Conservation (phyloP, 2,329 filamentous ascomycete species). For the Aspergillus novofumigatus region DNA sequence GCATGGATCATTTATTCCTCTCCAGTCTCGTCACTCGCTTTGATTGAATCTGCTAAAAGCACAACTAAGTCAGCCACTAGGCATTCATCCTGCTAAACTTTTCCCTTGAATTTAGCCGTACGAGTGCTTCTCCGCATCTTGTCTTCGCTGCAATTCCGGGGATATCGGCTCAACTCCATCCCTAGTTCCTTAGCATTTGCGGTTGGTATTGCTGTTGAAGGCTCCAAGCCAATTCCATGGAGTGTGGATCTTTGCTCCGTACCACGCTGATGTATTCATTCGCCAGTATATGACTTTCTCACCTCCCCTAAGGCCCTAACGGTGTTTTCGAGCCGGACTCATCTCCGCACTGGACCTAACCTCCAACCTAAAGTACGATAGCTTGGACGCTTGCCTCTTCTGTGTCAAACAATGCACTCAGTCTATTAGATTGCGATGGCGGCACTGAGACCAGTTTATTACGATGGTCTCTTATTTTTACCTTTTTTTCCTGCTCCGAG, state of each 20-base stretch:
- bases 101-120: neutral
- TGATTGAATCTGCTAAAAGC: neutral
- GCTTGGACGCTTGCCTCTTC: neutral
- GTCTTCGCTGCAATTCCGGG: neutral
- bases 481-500: neutral
- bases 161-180: neutral
- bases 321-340: constrained; percentile 1
- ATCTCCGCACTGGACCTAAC: neutral
- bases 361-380: neutral
- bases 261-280: neutral
- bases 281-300: neutral
- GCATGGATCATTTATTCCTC: neutral
- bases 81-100: neutral
- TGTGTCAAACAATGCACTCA: neutral
- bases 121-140: neutral
- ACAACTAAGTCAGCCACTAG: neutral
- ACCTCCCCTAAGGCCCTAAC: neutral
- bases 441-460: neutral
- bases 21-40: no score
- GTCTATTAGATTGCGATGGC: neutral
- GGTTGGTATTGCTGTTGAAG: neutral
- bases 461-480: neutral
- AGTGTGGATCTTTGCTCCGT: neutral
- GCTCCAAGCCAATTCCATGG: neutral
- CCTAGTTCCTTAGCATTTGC: neutral